A percentile compares a stretch with the other conserved stretches of the same genome.
These are phyloP conservation scores for Aspergillus sclerotiicarbonarius DNA, from an alignment of 495 filamentous ascomycete species.

Conservation along the genomic window DNA sequence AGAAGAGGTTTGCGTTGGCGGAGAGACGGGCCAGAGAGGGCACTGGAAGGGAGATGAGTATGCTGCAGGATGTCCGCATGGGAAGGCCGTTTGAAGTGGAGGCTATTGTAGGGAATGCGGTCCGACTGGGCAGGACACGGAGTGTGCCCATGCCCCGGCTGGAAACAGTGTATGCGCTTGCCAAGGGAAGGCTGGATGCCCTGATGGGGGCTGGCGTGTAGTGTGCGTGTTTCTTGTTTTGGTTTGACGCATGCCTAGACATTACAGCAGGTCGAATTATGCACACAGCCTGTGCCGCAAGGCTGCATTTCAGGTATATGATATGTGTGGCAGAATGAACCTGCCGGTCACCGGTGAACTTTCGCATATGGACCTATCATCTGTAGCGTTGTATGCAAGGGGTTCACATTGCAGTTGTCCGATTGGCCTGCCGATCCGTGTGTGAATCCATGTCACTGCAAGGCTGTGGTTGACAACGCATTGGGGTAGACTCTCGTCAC, in stretches of 20 bases:
- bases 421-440: no score
- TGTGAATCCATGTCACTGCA: no score
- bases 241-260: no score
- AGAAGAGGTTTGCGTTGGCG: constrained; percentile 36
- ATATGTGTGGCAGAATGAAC: no score
- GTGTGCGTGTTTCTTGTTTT: neutral
- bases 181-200: constrained; percentile 17
- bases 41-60: constrained; percentile 41
- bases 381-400: no score
- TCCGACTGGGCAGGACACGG: constrained; percentile 40
- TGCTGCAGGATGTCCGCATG: constrained; percentile 45
- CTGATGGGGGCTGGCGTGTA: constrained; percentile 8
- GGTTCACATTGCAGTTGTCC: no score
- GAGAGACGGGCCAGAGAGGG: constrained; percentile 27
- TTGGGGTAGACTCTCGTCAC: neutral
- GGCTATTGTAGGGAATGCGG: constrained; percentile 51
- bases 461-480: no score
- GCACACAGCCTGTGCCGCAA: no score
- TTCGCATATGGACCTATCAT: no score
- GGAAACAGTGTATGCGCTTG: constrained; percentile 26
- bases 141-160: constrained; percentile 42
- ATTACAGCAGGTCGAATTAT: no score
- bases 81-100: constrained; percentile 48
- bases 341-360: no score
- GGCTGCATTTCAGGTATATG: no score